Evolutionary conservation across 306 rosid species (phyloP), one percentile per base, ranked within the genome.

Genomic region (Dryas alaskensis): DNA sequence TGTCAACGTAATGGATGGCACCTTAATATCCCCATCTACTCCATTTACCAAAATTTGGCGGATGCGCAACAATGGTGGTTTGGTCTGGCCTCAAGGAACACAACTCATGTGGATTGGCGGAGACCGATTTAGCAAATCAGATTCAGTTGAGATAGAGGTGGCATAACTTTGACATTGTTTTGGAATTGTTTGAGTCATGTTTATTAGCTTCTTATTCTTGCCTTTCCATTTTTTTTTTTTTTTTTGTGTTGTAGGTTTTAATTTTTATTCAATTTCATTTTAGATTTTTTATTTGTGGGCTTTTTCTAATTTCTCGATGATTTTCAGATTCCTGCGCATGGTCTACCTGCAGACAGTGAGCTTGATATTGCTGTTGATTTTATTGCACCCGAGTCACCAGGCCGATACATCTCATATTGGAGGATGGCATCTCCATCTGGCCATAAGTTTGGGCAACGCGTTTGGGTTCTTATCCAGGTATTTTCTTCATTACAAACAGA

Each of bases 1-100:
- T 82, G 93, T 95, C 42, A 95, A 87, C 74, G 90, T 95, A 48
- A 54, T 83, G 27, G 99, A 95, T 77, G 93, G 89, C 67, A 92
- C 99, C 14, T 48, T 86, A 71, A 90, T 95, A 88, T 80, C 93
- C 69, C 98, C 99, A 59, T 76, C 83, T 62, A 88, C 96, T 44
- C 77, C 84, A 68, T 92, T 95, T 75, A 95, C 96, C 72, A 95
- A 95, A 85, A 90, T 92, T 76, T 95, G 99, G 98, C 85, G 90
- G 80, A 82, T 95, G 93, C 87, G 85, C 44, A 95, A 95, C 83
- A 88, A 50, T 61, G 99, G 99, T 59, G 49, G 84, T 70, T 2
- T 62, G 48, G 69, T 65, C 43, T 95, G 99, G 99, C 97, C 92
- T 49, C 78, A 59, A 47, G 97, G 93, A 68, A 81, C 92, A 60